Evolutionary conservation across 2,329 filamentous ascomycete genomes (phyloP), one percentile per base, ranked within the genome.

Genomic region (Calonectria leucothoes): DNA sequence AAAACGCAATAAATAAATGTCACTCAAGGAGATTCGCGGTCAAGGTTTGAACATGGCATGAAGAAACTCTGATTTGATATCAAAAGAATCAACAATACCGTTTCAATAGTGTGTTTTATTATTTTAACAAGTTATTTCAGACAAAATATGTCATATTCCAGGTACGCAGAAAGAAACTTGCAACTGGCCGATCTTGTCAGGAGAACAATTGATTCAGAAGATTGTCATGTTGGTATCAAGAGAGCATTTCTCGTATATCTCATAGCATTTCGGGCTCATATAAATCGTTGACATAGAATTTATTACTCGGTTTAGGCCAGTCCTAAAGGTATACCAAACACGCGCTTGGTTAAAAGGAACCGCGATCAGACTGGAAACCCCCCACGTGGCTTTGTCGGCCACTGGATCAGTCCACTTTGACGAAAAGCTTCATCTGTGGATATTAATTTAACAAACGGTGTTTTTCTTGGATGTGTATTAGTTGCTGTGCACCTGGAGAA

Each of bases 381-480:
- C 20, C n/a, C n/a, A 45, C 23, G n/a, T n/a, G 23, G n/a, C 42
- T 23, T 4, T 23, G n/a, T 8, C 1, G 10, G 8, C 20, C 17
- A 10, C 2, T 12, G n/a, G 11, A 23, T 45, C 42, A n/a, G 2
- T 45, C 3, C 12, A n/a, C 3, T 12, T 45, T 45, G 1, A 10
- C 4, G n/a, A 45, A 45, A 23, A 23, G 2, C 1, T 23, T n/a
- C 20, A 45, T 45, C 42, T 4, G 4, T n/a, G 6, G 10, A 6
- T 3, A 15, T 39, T 15, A 45, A 45, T 45, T 23, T 23, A 12
- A 12, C 5, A 8, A n/a, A 23, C 20, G 23, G 3, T 2, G 12
- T 23, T 0, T 23, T 4, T n/a, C n/a, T 23, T 2, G 1, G n/a
- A 3, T n/a, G 11, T 12, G 12, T 23, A 4, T 8, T 45, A 7